Base-by-base conservation (phyloP, 2,329 filamentous ascomycete genomes). In the Sarocladium brachiariae region DNA sequence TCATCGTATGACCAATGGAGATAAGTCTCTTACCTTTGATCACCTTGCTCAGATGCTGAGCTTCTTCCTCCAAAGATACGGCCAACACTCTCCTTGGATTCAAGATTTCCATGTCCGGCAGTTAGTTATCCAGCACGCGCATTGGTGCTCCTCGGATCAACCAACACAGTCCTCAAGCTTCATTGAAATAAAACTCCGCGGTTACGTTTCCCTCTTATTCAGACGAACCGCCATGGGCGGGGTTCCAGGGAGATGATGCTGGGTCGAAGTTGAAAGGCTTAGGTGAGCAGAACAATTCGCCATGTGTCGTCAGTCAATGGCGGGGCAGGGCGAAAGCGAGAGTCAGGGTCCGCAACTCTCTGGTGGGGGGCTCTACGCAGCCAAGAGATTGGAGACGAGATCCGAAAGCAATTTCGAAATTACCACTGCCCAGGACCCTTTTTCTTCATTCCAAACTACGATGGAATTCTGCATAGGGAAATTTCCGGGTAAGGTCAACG, bases 31-130 rank as follows among this genome's bases (percentile, higher is more conserved):
- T 54, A 81, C 81, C 78, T 70, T 76, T 76, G 31, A 84, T 65
- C 10, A 84, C 65, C 21, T 66, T 65, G 52, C 69, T 67, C 13
- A 82, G 63, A 27, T 74, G 70, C 5, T 73, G 66, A 6, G 65
- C 70, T 51, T 72, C 72, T 31, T 65, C 70, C 51, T 69, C 70
- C 37, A 73, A 65, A n/a, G 72, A 75, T 4, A 84, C 74, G 14
- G 79, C 80, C 31, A 85, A 65, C 50, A 84, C 76, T 24, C 81
- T 70, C 48, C 78, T 71, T 10, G 79, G 75, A 57, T 80, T 76
- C 31, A 67, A 57, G 21, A 80, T 67, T 3, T 75, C 68, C 25
- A 47, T 49, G 13, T n/a, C n/a, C n/a, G n/a, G n/a, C n/a, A n/a
- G n/a, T n/a, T n/a, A n/a, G n/a, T n/a, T n/a, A n/a, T n/a, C n/a